Evolutionary conservation across 768 basidiomycete genomes (phyloP).

Genomic region (Mrakia blollopis): DNA sequence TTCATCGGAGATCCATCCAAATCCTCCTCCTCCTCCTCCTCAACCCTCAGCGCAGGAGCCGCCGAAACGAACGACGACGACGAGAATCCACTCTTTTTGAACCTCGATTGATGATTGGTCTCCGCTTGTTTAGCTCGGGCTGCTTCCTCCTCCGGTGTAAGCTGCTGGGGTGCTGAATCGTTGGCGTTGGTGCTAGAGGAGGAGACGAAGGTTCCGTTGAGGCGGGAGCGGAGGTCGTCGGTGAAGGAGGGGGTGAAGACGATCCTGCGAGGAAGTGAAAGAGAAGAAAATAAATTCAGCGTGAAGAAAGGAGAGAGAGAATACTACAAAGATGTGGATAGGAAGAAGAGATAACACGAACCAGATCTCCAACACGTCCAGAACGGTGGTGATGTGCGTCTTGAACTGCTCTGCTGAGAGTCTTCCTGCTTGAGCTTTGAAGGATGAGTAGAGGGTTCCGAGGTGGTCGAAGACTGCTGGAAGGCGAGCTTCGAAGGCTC

Average conservation of each 20-base stretch:
- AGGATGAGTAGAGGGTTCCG: constrained; percentile 77
- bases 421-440: constrained; percentile 73
- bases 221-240: constrained; percentile 60
- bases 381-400: constrained; percentile 77
- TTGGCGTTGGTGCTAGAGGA: constrained; percentile 47
- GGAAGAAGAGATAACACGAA: constrained; percentile 33
- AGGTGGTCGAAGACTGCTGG: constrained; percentile 96
- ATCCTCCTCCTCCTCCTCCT: constrained; percentile 17
- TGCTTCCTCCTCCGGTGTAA: background rate
- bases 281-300: background rate
- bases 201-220: constrained; percentile 51
- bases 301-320: background rate
- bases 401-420: constrained; percentile 96
- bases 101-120: constrained; percentile 30
- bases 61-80: constrained; percentile 41
- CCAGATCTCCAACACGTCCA: constrained; percentile 97
- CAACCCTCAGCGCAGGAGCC: constrained; percentile 14
- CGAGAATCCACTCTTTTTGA: constrained; percentile 44
- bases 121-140: constrained; percentile 25
- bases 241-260: constrained; percentile 88
- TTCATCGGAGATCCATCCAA: constrained; percentile 25
- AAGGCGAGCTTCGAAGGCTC: constrained; percentile 84
- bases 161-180: background rate
- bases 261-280: constrained; percentile 52
- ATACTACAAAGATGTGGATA: no score